Base-by-base conservation (phyloP, 2,329 filamentous ascomycete genomes). In the Diaporthe velutina region DNA sequence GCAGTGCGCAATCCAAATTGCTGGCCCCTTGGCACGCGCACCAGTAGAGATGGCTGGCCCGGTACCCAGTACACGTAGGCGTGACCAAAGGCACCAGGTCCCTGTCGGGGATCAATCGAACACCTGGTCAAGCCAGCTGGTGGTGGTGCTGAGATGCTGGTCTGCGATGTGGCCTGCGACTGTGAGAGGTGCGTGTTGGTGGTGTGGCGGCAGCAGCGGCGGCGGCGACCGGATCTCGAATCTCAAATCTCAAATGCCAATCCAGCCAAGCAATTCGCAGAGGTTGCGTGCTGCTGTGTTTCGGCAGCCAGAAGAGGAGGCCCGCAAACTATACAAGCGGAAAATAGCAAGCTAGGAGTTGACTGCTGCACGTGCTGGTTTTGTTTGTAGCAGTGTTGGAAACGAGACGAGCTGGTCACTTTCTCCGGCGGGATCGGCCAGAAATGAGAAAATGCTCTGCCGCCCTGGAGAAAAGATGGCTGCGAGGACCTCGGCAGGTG, bases 1-100 rank as follows among this genome's bases (percentile, higher is more conserved):
- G n/a, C 45, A 64, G 58, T 45, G n/a, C 50, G n/a, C 45, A 64
- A 70, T 50, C 54, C 38, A 67, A 70, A 70, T 73, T 68, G 35
- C 58, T 45, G 66, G 45, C 57, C 55, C 66, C 67, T 64, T 70
- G 64, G 72, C 40, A 58, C 42, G 58, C 45, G 52, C 55, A 52
- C 38, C 22, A 57, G 40, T 22, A 50, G 33, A 40, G 64, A 19
- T n/a, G 40, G 40, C 54, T 33, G 17, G 35, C 52, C 61, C 30
- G 57, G 71, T 45, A 54, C 54, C 15, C 35, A 40, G 19, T 17
- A 48, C 40, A 45, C 54, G 38, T 19, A 45, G 40, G 25, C 15
- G 40, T 15, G 30, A 30, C 19, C 8, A 5, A 67, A 22, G 45
- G 33, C 33, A 42, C 48, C 28, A 42, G 35, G 48, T 50, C 45